Evolutionary conservation across 495 filamentous ascomycete species (phyloP), one percentile per base, ranked within the genome.

Genomic region (Xylaria castorea): DNA sequence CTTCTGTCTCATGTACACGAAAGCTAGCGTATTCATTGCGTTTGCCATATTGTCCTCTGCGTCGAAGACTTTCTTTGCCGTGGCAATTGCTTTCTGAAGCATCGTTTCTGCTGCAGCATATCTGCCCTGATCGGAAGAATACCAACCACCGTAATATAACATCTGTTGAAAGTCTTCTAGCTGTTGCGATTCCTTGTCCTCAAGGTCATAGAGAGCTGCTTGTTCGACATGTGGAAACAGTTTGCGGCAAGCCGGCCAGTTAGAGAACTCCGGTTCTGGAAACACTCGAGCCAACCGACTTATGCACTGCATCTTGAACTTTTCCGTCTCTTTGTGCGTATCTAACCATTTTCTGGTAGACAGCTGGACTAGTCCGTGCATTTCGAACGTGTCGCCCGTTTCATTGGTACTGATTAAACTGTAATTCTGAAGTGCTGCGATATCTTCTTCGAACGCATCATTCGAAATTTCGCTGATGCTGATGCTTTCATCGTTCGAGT

Each of bases 301-400:
- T 46, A 85, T 80, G 72, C 70, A 85, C 7, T 53, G 58, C 61
- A 85, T 80, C 32, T 77, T 53, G 57, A 84, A 53, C 30, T 42
- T 60, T 18, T 46, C 58, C 27, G 22, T 71, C 86, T 77, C 85
- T 82, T 86, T 36, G 76, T 78, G 68, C 76, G 71, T 40, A 72
- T 84, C 5, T 80, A 88, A 75, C 86, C 85, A 88, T 30, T 75
- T 78, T 68, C 78, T 74, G 25, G 75, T 85, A 2, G 81, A 78
- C 32, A 86, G 68, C 74, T 88, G 83, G 22, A 88, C 85, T 0
- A 89, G 79, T 61, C 67, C 48, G 76, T 88, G 82, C 80, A 88
- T 89, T 70, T 83, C 78, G 68, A 85, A 87, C 0, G 58, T 77
- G 53, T 70, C 66, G 8, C 70, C 71, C 4, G 34, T 36, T n/a